A percentile compares a stretch with the other conserved stretches of the same genome.
Conservation (phyloP, 2,329 filamentous ascomycete genomes). For the Aulographum hederae region DNA sequence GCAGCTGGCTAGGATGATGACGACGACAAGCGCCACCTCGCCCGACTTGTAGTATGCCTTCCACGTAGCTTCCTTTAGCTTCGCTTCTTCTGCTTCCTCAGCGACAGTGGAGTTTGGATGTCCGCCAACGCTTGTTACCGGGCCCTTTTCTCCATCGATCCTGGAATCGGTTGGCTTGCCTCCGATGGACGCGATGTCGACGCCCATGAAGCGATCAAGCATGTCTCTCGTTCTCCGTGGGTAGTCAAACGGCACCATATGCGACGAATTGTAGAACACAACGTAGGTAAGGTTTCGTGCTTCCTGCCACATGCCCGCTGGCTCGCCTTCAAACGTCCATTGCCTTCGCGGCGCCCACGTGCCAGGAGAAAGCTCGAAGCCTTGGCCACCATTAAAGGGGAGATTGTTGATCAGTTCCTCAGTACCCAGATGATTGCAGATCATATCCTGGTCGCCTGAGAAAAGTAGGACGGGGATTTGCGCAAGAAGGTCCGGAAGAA, state of each 20-base stretch:
- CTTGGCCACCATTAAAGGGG: constrained; percentile 79
- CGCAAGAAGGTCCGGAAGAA: constrained; percentile 63
- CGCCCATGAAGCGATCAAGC: constrained; percentile 89
- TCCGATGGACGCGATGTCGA: constrained; percentile 80
- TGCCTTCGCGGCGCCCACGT: constrained; percentile 82
- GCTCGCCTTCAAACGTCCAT: constrained; percentile 83
- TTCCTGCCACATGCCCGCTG: constrained; percentile 82
- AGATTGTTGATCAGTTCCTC: constrained; percentile 81
- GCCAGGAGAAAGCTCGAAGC: constrained; percentile 74
- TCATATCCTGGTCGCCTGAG: constrained; percentile 83
- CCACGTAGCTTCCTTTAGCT: constrained; percentile 74
- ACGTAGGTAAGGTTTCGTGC: constrained; percentile 93
- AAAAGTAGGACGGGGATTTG: constrained; percentile 71
- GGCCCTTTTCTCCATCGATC: constrained; percentile 71
- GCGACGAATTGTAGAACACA: constrained; percentile 83
- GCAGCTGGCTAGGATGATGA: constrained; percentile 49
- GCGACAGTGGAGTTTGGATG: constrained; percentile 50
- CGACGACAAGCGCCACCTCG: constrained; percentile 67
- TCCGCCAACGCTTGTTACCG: constrained; percentile 58
- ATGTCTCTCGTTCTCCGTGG: constrained; percentile 79
- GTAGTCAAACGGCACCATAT: constrained; percentile 96
- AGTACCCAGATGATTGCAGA: constrained; percentile 93
- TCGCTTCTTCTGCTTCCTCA: constrained; percentile 49
- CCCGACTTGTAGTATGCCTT: constrained; percentile 76
- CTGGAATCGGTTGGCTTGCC: constrained; percentile 59